These are phyloP conservation scores for Scheffersomyces insectosa DNA, from an alignment of 1,139 yeast genomes.

Conservation along the genomic window DNA sequence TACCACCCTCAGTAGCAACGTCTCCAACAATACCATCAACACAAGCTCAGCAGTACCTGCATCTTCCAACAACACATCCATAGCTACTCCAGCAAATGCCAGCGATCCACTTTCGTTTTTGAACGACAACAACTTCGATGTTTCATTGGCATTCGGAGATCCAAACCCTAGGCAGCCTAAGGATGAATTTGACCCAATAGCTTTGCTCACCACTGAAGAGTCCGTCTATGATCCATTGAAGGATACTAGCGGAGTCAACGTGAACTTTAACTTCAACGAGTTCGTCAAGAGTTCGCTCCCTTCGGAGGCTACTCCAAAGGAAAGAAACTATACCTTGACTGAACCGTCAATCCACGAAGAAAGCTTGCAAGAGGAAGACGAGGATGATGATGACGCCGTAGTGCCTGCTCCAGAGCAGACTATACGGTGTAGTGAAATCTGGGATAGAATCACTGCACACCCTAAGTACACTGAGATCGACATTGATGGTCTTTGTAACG, in stretches of 20 bases:
- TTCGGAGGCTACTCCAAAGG: background rate
- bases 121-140: slow-evolving; percentile 51
- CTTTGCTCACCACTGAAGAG: slow-evolving; percentile 57
- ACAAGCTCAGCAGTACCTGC: background rate
- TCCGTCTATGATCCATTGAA: slow-evolving; percentile 66
- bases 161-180: slow-evolving; percentile 7
- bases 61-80: background rate
- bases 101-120: slow-evolving; percentile 48
- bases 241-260: slow-evolving; percentile 19
- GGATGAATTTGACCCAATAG: slow-evolving; percentile 32
- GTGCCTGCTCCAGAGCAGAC: slow-evolving; percentile 55
- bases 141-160: slow-evolving; percentile 46
- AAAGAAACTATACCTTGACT: background rate
- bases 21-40: slow-evolving; percentile 7
- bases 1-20: slow-evolving; percentile 5
- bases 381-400: slow-evolving; percentile 36
- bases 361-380: slow-evolving; percentile 7
- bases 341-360: background rate
- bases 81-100: slow-evolving; percentile 2
- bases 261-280: slow-evolving; percentile 38
- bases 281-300: slow-evolving; percentile 29
- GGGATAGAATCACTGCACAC: slow-evolving; percentile 95
- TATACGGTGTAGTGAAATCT: slow-evolving; percentile 83
- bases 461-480: slow-evolving; percentile 92
- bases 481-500: slow-evolving; percentile 88